Conservation (phyloP, 495 filamentous ascomycete genomes). For the Podospora conica region DNA sequence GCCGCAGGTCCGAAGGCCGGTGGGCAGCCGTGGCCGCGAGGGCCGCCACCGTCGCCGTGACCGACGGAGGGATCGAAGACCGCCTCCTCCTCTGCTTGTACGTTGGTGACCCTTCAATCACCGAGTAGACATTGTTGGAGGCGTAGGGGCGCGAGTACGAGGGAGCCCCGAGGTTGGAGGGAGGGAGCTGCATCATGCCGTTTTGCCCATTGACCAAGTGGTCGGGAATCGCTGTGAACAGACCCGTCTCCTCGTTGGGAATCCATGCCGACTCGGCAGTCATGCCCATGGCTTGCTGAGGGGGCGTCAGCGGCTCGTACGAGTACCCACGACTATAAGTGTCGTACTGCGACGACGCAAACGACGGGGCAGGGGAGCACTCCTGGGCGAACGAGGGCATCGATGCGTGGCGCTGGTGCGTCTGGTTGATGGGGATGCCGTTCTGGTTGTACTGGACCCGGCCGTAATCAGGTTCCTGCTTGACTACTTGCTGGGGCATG, state of each 20-base stretch:
- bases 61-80: conserved; percentile 78
- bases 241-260: conserved; percentile 90
- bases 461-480: conserved; percentile 70
- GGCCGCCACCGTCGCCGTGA: conserved; percentile 57
- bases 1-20: conserved; percentile 77
- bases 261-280: conserved; percentile 90
- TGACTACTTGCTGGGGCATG: conserved; percentile 64
- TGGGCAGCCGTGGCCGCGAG: conserved; percentile 52
- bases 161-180: conserved; percentile 71
- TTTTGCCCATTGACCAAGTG: conserved; percentile 59
- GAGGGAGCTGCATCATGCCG: conserved; percentile 84
- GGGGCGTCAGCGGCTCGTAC: conserved; percentile 92
- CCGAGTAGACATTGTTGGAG: conserved; percentile 78
- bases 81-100: conserved; percentile 95
- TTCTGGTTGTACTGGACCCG: conserved; percentile 84
- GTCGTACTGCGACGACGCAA: conserved; percentile 93
- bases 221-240: conserved; percentile 92
- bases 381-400: conserved; percentile 93
- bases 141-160: conserved; percentile 72
- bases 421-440: conserved; percentile 72
- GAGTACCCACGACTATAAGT: conserved; percentile 97
- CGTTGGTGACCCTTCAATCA: conserved; percentile 94
- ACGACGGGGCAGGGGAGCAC: conserved; percentile 95
- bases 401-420: conserved; percentile 86
- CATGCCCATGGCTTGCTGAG: conserved; percentile 74